Evolutionary conservation across 73 alveolate species (phyloP).

Genomic region (Paramecium bursaria): DNA sequence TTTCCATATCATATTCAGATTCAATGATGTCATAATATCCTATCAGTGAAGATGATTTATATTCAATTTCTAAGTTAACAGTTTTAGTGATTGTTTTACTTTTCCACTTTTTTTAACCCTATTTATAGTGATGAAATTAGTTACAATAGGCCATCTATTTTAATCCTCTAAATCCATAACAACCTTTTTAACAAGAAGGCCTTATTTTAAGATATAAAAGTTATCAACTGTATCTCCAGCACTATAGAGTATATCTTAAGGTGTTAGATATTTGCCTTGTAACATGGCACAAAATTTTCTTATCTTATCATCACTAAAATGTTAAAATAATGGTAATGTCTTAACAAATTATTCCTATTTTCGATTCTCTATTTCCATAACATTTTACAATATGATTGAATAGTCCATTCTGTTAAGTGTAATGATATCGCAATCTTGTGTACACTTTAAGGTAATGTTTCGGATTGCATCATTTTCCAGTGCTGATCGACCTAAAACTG

Average conservation of each 20-base stretch:
- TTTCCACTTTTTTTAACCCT: constrained; percentile 48
- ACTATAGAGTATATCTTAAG: constrained; percentile 28
- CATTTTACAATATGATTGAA: not conserved
- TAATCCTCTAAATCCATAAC: constrained; percentile 51
- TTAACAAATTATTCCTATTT: constrained; percentile 36
- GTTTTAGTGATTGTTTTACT: constrained; percentile 50
- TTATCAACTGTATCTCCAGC: constrained; percentile 57
- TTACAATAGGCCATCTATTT: constrained; percentile 61
- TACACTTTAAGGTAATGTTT: not conserved
- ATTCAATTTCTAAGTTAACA: constrained; percentile 11
- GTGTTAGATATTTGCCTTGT: constrained; percentile 45
- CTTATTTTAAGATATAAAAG: constrained; percentile 31
- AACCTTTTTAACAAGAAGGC: not conserved
- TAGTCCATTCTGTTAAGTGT: constrained; percentile 27
- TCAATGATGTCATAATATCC: constrained; percentile 26
- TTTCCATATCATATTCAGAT: constrained; percentile 31
- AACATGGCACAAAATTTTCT: constrained; percentile 21
- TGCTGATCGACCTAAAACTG: constrained; percentile 18
- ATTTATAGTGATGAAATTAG: no score
- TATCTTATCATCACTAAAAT: constrained; percentile 44
- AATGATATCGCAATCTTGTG: not conserved
- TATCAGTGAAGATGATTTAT: not conserved
- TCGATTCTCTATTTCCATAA: constrained; percentile 15
- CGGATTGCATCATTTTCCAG: constrained; percentile 22
- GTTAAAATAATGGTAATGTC: constrained; percentile 1